Base-by-base conservation (phyloP, 2,329 filamentous ascomycete genomes). In the Phialemoniopsis sp. region DNA sequence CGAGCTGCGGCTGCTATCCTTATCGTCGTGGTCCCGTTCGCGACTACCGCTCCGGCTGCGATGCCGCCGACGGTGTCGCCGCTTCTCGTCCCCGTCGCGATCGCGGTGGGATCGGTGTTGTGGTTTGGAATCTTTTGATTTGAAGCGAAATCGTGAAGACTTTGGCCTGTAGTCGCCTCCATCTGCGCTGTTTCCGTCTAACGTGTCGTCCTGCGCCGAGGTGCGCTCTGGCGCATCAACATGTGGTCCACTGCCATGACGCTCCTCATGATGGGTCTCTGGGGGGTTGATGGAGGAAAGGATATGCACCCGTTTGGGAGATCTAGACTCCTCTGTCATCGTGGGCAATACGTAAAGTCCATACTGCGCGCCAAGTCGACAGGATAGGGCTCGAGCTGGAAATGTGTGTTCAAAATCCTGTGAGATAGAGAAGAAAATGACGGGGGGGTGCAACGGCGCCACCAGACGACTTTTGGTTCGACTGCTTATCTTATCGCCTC, bases 211-310 rank as follows among this genome's bases (percentile, higher is more conserved):
- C 4, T 13, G 32, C 3, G 21, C 18, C 17, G 13, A n/a, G 15
- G n/a, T 17, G 13, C 8, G 8, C 8, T 14, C 19, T 8, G 13
- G 9, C 26, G 13, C 16, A n/a, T 14, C 31, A 8, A 17, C 28
- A 19, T 26, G 5, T 4, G 6, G 10, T 7, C 14, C 21, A 5
- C 16, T 29, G 21, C 13, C 12, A 14, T 13, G 21, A 5, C 8
- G 26, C 15, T 29, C 32, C 21, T 38, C 31, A 32, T 37, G 37
- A 36, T 19, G 32, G 33, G 18, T 14, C 15, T 19, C 18, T 29
- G 59, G 56, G 6, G 58, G 64, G 44, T 73, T 72, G 49, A 72
- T 68, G 7, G 70, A 74, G 7, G 67, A 68, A 14, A 75, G 58
- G 15, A 74, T 71, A 33, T 67, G 68, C n/a, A 68, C 66, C 52